These are phyloP conservation scores for Phlyctochytrium arcticum DNA, from an alignment of 192 early-diverging fungal genomes.

Conservation along the genomic window DNA sequence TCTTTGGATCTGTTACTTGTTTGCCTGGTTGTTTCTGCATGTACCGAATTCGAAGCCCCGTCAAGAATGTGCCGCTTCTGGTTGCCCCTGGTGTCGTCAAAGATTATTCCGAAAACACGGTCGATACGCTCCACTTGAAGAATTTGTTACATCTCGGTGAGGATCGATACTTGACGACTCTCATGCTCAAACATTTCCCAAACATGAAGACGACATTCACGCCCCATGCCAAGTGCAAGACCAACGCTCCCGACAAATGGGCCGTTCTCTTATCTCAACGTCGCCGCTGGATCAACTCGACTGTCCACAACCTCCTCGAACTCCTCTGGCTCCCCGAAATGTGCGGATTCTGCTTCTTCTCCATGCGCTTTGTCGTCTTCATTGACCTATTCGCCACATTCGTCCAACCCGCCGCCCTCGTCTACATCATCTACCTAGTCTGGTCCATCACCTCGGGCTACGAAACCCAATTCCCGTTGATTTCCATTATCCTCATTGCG, in stretches of 20 bases:
- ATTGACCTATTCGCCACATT: slow-evolving; percentile 87
- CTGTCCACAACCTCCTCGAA: slow-evolving; percentile 93
- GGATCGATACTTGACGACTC: slow-evolving; percentile 94
- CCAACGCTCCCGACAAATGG: slow-evolving; percentile 90
- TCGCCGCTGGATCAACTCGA: slow-evolving; percentile 98
- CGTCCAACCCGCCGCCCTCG: slow-evolving; percentile 59
- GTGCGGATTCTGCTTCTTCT: slow-evolving; percentile 96
- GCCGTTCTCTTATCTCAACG: slow-evolving; percentile 87
- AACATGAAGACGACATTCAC: slow-evolving; percentile 91
- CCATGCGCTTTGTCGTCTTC: slow-evolving; percentile 95
- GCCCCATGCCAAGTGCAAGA: slow-evolving; percentile 83
- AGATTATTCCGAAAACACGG: slow-evolving; percentile 86
- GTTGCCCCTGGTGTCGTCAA: slow-evolving; percentile 73
- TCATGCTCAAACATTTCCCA: slow-evolving; percentile 98
- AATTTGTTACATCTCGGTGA: slow-evolving; percentile 94
- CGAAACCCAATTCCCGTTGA: slow-evolving; percentile 58
- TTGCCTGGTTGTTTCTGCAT: slow-evolving; percentile 95
- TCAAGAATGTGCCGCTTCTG: slow-evolving; percentile 67
- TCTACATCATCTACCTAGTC: slow-evolving; percentile 66
- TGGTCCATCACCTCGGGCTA: slow-evolving; percentile 56
- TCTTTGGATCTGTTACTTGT: slow-evolving; percentile 64
- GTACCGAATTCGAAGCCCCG: slow-evolving; percentile 91
- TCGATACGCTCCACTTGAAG: slow-evolving; percentile 97
- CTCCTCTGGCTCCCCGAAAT: slow-evolving; percentile 79
- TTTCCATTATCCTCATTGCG: slow-evolving; percentile 75